These are phyloP conservation scores for Vitellaria paradoxa DNA, from an alignment of 179 eudicot species.

Conservation along the genomic window DNA sequence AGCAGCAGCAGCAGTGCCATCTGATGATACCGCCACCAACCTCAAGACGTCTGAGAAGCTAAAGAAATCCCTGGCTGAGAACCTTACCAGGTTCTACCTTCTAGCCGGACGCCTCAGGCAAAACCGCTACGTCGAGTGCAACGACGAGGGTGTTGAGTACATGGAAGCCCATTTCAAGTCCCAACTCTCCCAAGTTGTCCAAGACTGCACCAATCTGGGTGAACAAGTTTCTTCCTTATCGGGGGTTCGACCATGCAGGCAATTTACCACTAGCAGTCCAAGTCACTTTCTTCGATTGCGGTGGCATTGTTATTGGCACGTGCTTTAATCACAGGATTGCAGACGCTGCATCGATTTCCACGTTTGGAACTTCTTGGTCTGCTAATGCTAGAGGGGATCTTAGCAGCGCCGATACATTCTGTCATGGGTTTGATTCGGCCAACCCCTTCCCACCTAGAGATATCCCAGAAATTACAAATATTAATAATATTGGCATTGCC, in stretches of 20 bases:
- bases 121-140: background rate
- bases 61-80: background rate
- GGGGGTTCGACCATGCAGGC: background rate
- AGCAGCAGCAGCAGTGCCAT: background rate
- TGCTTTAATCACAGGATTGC: background rate
- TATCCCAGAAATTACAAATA: background rate
- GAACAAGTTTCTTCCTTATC: constrained; percentile 2
- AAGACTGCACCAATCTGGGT: background rate
- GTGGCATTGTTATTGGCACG: background rate
- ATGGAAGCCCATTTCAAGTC: background rate
- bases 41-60: background rate
- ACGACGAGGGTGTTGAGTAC: constrained; percentile 1
- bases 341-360: background rate
- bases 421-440: background rate
- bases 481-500: background rate
- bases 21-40: background rate
- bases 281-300: background rate
- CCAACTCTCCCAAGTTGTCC: background rate
- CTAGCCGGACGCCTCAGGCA: background rate
- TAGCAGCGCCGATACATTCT: background rate
- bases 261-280: background rate
- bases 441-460: background rate
- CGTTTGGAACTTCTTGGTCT: background rate
- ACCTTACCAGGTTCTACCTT: background rate
- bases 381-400: background rate